Percentiles rank a stretch among this genome's conserved stretches.
Evolutionary conservation across 2,329 filamentous ascomycete species (phyloP).

Genomic region (Colletotrichum tropicale): DNA sequence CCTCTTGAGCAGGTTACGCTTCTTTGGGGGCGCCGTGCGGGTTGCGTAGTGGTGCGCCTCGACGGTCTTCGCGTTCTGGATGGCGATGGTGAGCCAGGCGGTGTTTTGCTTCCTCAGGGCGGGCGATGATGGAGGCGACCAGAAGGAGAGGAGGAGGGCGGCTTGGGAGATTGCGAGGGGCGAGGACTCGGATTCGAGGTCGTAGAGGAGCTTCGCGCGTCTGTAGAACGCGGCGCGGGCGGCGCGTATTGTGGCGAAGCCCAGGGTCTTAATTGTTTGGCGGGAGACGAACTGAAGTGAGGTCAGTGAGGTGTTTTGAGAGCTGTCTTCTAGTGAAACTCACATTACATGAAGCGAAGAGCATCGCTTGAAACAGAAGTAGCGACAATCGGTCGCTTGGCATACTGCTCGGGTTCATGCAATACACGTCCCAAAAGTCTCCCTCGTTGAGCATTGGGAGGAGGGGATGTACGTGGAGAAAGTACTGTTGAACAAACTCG

Average conservation of each 20-base stretch:
- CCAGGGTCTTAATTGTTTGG: conserved; percentile 41
- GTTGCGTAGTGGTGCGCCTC: conserved; percentile 46
- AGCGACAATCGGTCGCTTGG: conserved; percentile 40
- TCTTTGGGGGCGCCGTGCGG: conserved; percentile 36
- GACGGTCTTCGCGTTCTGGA: conserved; percentile 52
- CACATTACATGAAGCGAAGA: conserved; percentile 48
- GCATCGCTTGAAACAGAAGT: conserved; percentile 49
- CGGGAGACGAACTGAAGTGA: conserved; percentile 41
- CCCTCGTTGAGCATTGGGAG: conserved; percentile 49
- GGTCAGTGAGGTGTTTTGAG: not conserved
- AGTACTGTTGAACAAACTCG: conserved; percentile 54
- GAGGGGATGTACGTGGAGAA: conserved; percentile 50
- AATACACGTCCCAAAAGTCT: conserved; percentile 48
- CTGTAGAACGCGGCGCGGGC: conserved; percentile 50
- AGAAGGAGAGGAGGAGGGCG: conserved; percentile 47
- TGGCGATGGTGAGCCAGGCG: conserved; percentile 53
- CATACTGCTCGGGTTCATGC: conserved; percentile 23
- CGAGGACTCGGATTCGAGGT: conserved; percentile 48
- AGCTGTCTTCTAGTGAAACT: conserved; percentile 7
- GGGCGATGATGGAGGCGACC: conserved; percentile 35
- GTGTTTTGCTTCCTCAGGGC: conserved; percentile 44
- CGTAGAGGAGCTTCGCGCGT: conserved; percentile 42
- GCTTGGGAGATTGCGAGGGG: conserved; percentile 44
- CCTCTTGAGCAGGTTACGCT: conserved; percentile 48
- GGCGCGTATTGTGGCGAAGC: conserved; percentile 45